A percentile compares a stretch with the other conserved stretches of the same genome.
Evolutionary conservation across 768 basidiomycete species (phyloP).

Genomic region (Auriscalpium vulgare): DNA sequence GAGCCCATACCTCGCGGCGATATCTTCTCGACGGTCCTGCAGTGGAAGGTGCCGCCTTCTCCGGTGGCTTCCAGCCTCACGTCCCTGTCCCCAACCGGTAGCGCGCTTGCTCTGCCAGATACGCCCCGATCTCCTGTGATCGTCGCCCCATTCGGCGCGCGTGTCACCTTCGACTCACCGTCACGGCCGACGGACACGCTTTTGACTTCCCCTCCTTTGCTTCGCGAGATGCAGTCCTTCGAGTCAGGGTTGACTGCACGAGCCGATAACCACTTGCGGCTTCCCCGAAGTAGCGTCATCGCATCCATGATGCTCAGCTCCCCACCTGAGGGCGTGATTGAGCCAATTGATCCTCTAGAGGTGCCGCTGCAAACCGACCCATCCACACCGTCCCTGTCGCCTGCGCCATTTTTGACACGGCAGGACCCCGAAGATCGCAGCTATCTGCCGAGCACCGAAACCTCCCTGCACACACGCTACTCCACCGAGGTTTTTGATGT

Average conservation of each 20-base stretch:
- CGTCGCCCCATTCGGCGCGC: conserved; percentile 53
- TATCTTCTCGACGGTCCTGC: conserved; percentile 60
- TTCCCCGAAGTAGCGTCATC: neutral
- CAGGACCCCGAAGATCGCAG: conserved; percentile 15
- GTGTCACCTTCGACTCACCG: conserved; percentile 56
- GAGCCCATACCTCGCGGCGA: conserved; percentile 34
- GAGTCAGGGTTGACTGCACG: conserved; percentile 76
- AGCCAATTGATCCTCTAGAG: neutral
- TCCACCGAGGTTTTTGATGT: conserved; percentile 75
- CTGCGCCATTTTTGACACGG: conserved; percentile 6
- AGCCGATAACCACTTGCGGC: conserved; percentile 29
- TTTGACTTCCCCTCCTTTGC: conserved; percentile 28
- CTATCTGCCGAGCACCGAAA: conserved; percentile 36
- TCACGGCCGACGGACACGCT: conserved; percentile 35
- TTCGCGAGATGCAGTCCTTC: conserved; percentile 86
- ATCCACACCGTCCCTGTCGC: conserved; percentile 5
- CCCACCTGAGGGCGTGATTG: neutral
- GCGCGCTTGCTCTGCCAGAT: conserved; percentile 1
- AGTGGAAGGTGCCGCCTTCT: conserved; percentile 40
- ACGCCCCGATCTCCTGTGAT: conserved; percentile 22
- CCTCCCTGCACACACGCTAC: conserved; percentile 51
- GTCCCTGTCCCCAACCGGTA: conserved; percentile 18
- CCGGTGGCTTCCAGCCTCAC: conserved; percentile 26
- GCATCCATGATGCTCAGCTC: neutral
- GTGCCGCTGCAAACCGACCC: neutral